Base-by-base conservation (phyloP, 768 basidiomycete genomes). In the Pleurotus sapidus region DNA sequence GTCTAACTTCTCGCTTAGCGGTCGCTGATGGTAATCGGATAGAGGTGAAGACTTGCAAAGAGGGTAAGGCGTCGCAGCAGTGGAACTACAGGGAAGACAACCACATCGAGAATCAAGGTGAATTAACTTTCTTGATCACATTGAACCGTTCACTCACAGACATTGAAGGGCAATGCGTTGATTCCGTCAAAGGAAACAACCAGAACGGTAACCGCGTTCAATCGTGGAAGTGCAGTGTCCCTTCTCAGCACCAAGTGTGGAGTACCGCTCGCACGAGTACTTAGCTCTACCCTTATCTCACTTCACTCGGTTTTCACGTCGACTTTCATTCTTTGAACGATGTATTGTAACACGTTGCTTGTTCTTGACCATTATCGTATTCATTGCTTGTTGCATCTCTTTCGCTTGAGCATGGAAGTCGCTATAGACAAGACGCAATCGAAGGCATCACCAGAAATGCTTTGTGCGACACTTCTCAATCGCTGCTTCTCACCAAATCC, bases 21-120 rank as follows among this genome's bases (percentile, higher is more conserved):
- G 23, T 48, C 39, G 51, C 51, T 24, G 37, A 37, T 18, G 51
- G 51, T 9, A 54, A 54, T 24, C 37, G 17, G 1, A 39, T 54
- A 4, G 37, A 40, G 23, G 15, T 54, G 39, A 54, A 54, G 23
- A 54, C 25, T 17, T 54, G 51, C 18, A 37, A 54, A 39, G 39
- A 15, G 4, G 39, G 7, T 2, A 39, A 54, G 51, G 39, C 18
- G 51, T 34, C 51, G 15, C 51, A 54, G 51, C 39, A 54, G 15
- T 54, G 51, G 51, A 40, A 39, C 18, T 54, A 54, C 23, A 54
- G 37, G 12, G 51, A 42, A 2, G 51, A 54, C 18, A 54, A 54
- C 18, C 51, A 54, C 39, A 54, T 54, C 38, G 38, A 37, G 14
- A 17, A 40, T 7, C 37, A 54, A 25, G 51, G 51, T 15, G 42